Evolutionary conservation across 495 filamentous ascomycete species (phyloP), one percentile per base, ranked within the genome.

Genomic region (Glonium stellatum): DNA sequence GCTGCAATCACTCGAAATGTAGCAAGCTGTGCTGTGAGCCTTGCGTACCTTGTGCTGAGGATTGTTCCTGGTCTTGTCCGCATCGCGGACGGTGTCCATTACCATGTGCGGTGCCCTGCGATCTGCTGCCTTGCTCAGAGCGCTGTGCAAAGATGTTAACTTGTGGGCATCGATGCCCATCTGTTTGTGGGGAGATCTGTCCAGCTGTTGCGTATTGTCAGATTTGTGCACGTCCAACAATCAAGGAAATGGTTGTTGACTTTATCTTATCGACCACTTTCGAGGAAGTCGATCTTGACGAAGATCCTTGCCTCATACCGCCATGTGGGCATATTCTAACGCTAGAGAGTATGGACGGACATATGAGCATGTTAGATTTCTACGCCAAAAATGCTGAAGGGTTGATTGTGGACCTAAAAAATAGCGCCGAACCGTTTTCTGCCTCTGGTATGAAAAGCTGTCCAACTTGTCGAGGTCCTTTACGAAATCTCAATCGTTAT

Each of bases 311-410:
- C 57, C 77, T 90, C 11, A 76, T 91, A 23, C 81, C 81, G 0
- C 63, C 69, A n/a, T 91, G 87, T 69, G 83, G 84, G 0, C 87
- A 92, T 61, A 77, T 88, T 52, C 69, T 88, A 42, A 85, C 81
- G 0, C 59, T 83, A 4, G 71, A 77, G 35, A 85, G 73, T 9
- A 77, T 91, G 74, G 87, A 92, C 66, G 80, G 77, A 4, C 70
- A 78, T n/a, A 82, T 92, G 78, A 78, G 77, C 0, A 80, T 91
- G 64, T 66, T 68, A 21, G 75, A 78, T 9, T 74, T 81, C 61
- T 91, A 90, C 69, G 10, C 18, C 13, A 44, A 4, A 11, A 18
- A 44, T 44, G 13, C 4, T 11, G 39, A 44, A 18, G 39, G 39
- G 13, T 44, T 11, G 10, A 44, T 44, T 11, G 39, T 44, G 39